Conservation (phyloP, 176 grass and related monocot genomes). For the Triticum urartu region DNA sequence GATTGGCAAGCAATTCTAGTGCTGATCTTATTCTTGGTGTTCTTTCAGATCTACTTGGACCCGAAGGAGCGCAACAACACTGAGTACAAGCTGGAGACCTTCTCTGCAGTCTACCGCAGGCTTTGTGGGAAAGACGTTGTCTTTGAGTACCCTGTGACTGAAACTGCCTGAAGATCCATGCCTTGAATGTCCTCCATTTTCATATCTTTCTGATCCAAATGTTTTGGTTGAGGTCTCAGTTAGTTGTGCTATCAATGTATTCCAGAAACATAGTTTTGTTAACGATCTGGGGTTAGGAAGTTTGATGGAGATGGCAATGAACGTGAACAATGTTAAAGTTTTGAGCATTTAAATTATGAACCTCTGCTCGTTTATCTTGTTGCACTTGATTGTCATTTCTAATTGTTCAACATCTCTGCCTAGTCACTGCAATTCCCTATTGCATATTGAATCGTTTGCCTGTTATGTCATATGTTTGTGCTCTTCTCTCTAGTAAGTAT, state of each 20-base stretch:
- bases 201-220: conserved; percentile 10
- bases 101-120: conserved; percentile 77
- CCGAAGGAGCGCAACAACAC: conserved; percentile 98
- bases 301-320: background rate
- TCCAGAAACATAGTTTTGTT: conserved; percentile 51
- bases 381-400: background rate
- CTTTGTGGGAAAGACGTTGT: conserved; percentile 80
- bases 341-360: conserved; percentile 50
- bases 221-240: conserved; percentile 10
- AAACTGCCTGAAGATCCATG: conserved; percentile 41
- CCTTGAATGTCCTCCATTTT: conserved; percentile 15
- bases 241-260: conserved; percentile 28
- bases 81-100: conserved; percentile 93
- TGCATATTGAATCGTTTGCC: background rate
- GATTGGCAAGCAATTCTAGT: background rate
- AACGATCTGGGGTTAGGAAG: conserved; percentile 31
- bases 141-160: conserved; percentile 59
- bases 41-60: conserved; percentile 79
- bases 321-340: conserved; percentile 45
- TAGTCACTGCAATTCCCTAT: background rate
- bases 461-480: too few relatives aligned
- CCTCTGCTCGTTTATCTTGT: background rate
- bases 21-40: background rate
- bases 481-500: too few relatives aligned
- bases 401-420: background rate